Base-by-base conservation (phyloP, 1,139 yeast species). In the Casaregolazyma lundiana region DNA sequence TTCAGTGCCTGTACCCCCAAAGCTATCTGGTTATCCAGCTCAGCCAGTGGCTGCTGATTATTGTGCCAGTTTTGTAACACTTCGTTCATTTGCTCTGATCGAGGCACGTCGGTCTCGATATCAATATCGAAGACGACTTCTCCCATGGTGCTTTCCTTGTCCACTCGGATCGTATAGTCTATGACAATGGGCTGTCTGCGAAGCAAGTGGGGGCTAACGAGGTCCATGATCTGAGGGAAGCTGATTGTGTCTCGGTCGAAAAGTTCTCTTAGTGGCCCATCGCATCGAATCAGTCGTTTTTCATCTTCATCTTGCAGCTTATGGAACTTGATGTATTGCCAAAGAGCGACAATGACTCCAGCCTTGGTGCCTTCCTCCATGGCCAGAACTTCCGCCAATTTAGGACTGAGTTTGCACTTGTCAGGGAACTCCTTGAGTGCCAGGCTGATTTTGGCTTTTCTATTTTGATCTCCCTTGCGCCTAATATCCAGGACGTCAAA, bases 401-500 rank as follows among this genome's bases (percentile, higher is more conserved):
- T 80, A 16, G 82, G 78, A 6, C 80, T 71, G 39, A 89, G 75
- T 58, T 74, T 79, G 52, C 87, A 75, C 57, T 76, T 78, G 66
- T 80, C 73, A 53, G 95, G 80, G 50, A 69, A 72, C 54, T 82
- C 86, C 62, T 85, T 88, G 43, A 88, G 81, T 66, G 90, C 87
- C 51, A 92, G 73, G 7, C 90, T 85, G 48, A 92, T 81, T 51
- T 79, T 80, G 44, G 87, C 78, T 37, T 77, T 72, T 44, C 89
- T 72, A 53, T 86, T 84, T 48, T 72, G 73, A 22, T 71, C 68
- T 2, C 98, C 97, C 20, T 76, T 72, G 59, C 98, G 78, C 59
- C 84, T 84, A 46, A 92, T 77, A 62, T 90, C 97, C 52, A 92
- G 68, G 1, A 95, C 97, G 64, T 94, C 97, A 61, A 92, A 89